Evolutionary conservation across 2,329 filamentous ascomycete species (phyloP), one percentile per base, ranked within the genome.

Genomic region (Verticillium albo-atrum): DNA sequence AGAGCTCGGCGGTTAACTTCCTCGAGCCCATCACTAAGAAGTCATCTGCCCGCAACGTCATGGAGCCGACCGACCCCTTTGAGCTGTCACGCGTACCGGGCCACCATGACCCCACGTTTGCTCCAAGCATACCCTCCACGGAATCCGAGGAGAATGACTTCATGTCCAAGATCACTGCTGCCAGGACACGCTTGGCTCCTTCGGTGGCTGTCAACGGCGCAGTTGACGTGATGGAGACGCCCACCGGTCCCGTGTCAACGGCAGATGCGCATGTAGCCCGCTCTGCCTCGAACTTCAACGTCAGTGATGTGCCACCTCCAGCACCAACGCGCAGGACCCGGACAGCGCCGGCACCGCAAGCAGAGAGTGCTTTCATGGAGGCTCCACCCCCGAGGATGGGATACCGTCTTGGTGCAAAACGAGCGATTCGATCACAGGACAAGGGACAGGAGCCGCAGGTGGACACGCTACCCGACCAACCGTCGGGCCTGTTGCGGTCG

Each of bases 221-320:
- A n/a, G 70, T 77, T 4, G 87, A 90, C 55, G 79, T 79, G 7
- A 76, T 85, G 71, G 88, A 91, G 66, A 90, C 88, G 3, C 88
- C 89, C 1, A 79, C 81, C 9, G 79, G 75, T 3, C 74, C 81
- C 47, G 78, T 76, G 58, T 75, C 74, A 12, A 65, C 65, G 34
- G 67, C 71, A n/a, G 77, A 81, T 50, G 62, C 70, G 6, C 71
- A 70, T 54, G 63, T 68, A 14, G 59, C 72, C 56, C 72, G 76
- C 42, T 23, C 42, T 12, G 42, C 42, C 42, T 57, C 68, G 10
- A 69, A 64, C 9, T 62, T 69, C 59, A 66, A 66, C 25, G 58
- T 67, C 51, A 82, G 86, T 52, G 76, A 79, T 30, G 42, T 47
- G 20, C 42, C 42, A 23, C 79, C 82, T 2, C 81, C 82, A 58